These are phyloP conservation scores for Leccinum subtestaceum DNA, from an alignment of 768 basidiomycete genomes.

Conservation along the genomic window DNA sequence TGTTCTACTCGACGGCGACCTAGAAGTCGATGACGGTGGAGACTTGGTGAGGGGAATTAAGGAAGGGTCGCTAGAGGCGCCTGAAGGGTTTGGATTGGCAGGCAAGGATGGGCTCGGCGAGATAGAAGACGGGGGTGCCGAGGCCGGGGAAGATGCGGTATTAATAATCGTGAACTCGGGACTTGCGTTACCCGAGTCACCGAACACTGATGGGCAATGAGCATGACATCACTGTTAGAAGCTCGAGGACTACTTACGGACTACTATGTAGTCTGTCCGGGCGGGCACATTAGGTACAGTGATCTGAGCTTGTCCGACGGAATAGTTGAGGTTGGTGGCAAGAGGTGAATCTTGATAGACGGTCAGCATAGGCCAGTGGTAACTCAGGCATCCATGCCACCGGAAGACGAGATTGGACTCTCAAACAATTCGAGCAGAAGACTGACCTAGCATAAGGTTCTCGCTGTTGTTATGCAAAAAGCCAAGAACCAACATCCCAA, in stretches of 20 bases:
- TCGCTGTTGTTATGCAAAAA: constrained; percentile 28
- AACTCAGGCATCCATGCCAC: neutral
- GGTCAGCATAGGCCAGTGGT: constrained; percentile 7
- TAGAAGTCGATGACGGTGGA: neutral
- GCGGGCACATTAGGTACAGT: constrained; percentile 36
- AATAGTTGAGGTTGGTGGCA: constrained; percentile 33
- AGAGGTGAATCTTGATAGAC: constrained; percentile 31
- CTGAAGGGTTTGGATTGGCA: neutral
- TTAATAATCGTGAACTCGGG: constrained; percentile 48
- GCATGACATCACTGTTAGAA: neutral
- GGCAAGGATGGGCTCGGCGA: constrained; percentile 1
- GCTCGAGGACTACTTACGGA: constrained; percentile 28
- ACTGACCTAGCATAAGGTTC: constrained; percentile 31
- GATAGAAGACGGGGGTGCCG: constrained; percentile 7
- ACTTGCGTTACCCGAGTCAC: constrained; percentile 42
- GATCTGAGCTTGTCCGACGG: constrained; percentile 31
- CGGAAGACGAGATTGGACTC: neutral
- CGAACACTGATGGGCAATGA: constrained; percentile 27
- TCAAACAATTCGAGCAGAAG: neutral
- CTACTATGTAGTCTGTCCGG: constrained; percentile 34
- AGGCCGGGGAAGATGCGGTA: constrained; percentile 46
- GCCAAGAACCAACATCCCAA: constrained; percentile 32
- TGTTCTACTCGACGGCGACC: neutral
- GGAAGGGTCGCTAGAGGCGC: neutral
- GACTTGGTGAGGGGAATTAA: neutral